Base-by-base conservation (phyloP, 2,329 filamentous ascomycete genomes). In the Periconia sp. region DNA sequence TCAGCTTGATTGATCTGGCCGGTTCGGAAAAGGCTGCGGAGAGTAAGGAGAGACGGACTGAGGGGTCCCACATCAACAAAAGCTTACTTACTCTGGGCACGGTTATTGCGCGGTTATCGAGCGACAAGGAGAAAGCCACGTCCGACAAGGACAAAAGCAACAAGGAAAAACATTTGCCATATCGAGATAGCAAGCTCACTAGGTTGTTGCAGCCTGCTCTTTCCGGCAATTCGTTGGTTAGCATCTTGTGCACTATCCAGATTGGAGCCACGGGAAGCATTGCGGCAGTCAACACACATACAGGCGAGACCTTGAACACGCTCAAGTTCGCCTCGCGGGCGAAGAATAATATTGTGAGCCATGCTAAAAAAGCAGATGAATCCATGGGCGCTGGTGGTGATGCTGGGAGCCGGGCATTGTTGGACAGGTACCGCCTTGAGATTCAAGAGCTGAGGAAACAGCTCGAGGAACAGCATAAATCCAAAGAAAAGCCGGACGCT, bases 11-110 rank as follows among this genome's bases (percentile, higher is more conserved):
- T 60, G 94, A 99, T 82, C 79, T 99, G 62, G 94, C 94, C 50
- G 94, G 94, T 40, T 97, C 94, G 0, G 94, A 99, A 72, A 91
- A 93, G 74, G 94, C 94, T 41, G 94, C 94, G 3, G 94, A 97
- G 67, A 90, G 88, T 50, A 99, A 97, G 72, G 94, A 97, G 76
- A 85, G 94, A 49, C 85, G 94, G 44, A 91, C 91, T 15, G 94
- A 99, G 76, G 94, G 94, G 58, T 93, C 93, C 13, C 94, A 99
- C 71, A 99, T 99, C 77, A 99, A 99, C 80, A 97, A 97, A 78
- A 97, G 92, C 73, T 77, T 99, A 68, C 84, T 99, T 54, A 99
- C 94, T 0, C 80, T 99, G 2, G 94, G 94, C 48, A 99, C 91
- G 1, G 94, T 99, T 66, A 97, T 99, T 70, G 90, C 91, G 11